Conservation (phyloP, 352 stramenopile species). For the Pythium plurisporium region DNA sequence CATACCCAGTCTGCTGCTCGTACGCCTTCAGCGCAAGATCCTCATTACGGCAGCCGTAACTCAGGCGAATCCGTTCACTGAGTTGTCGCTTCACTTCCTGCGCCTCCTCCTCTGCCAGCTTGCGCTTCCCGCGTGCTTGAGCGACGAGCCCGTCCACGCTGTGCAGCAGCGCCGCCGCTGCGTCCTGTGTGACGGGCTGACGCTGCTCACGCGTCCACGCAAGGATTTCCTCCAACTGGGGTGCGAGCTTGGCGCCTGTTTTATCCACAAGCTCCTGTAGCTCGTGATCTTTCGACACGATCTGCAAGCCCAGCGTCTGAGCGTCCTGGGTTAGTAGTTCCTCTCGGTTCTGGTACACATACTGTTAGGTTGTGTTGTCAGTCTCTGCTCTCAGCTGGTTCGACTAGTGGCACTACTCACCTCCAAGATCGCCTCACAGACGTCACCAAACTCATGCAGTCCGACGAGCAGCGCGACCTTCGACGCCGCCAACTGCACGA, state of each 20-base stretch:
- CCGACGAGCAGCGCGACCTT: conserved; percentile 65
- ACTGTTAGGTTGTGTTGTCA: too few relatives aligned
- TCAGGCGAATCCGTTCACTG: conserved; percentile 56
- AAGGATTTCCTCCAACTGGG: conserved; percentile 44
- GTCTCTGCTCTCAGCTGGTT: conserved; percentile 16
- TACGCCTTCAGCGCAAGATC: conserved; percentile 55
- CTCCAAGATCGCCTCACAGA: conserved; percentile 43
- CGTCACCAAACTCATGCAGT: conserved; percentile 68
- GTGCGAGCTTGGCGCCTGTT: conserved; percentile 30
- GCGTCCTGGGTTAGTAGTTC: conserved; percentile 50
- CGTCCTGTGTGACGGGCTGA: conserved; percentile 23
- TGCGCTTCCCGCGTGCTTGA: conserved; percentile 36
- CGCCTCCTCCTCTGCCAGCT: conserved; percentile 36
- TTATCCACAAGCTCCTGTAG: conserved; percentile 48
- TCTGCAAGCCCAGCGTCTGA: conserved; percentile 28
- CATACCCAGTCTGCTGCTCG: conserved; percentile 49
- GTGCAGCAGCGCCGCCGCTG: conserved; percentile 31
- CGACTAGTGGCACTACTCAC: conserved; percentile 6
- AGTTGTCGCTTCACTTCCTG: conserved; percentile 37
- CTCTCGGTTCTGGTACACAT: conserved; percentile 63
- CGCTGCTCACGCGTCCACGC: conserved; percentile 37
- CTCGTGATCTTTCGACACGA: conserved; percentile 60
- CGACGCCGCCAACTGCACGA: conserved; percentile 64
- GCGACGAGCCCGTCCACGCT: conserved; percentile 40
- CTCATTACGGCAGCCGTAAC: conserved; percentile 67